Evolutionary conservation across 805 yeast species (phyloP), one percentile per base, ranked within the genome.

Genomic region (Starmerella stellata): DNA sequence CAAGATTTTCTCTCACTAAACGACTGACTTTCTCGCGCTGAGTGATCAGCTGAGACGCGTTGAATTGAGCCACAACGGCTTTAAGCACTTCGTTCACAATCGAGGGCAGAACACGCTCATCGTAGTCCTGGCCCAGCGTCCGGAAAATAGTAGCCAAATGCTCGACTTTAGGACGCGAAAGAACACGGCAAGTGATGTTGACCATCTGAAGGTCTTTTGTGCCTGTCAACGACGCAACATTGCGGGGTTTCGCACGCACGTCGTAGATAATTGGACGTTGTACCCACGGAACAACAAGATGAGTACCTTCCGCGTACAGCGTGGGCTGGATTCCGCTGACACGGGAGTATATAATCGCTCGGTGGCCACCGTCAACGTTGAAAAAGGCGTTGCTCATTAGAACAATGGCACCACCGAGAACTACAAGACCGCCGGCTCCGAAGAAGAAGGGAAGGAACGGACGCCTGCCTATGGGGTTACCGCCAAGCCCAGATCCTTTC

Each of bases 131-230:
- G 38, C 98, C 98, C 50, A 90, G 66, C 2, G 98, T 90, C 56
- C 96, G 75, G 64, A 72, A 90, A 48, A 90, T 80, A 11, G 66
- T 68, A 20, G 96, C 94, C 49, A 90, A 67, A 38, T 82, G 73
- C 38, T 61, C 59, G 21, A 82, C 69, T 41, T 78, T 77, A 1
- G 98, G 98, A 58, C 85, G 75, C 40, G 92, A 78, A 51, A 90
- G 70, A 20, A 90, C 98, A 65, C 98, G 77, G 61, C 98, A 90
- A n/a, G 96, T 87, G 55, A 90, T 87, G 60, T 83, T 90, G 36
- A 90, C 98, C 98, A 90, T 90, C 65, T 90, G 98, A 56, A 90
- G 69, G 62, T 90, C 98, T 64, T 90, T 90, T 18, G 98, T 90
- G 48, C 98, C 98, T 1, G 98, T 90, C 53, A 92, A 69, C 20